Conservation (phyloP, 371 early-diverging fungal species). For the Nematocida minor region DNA sequence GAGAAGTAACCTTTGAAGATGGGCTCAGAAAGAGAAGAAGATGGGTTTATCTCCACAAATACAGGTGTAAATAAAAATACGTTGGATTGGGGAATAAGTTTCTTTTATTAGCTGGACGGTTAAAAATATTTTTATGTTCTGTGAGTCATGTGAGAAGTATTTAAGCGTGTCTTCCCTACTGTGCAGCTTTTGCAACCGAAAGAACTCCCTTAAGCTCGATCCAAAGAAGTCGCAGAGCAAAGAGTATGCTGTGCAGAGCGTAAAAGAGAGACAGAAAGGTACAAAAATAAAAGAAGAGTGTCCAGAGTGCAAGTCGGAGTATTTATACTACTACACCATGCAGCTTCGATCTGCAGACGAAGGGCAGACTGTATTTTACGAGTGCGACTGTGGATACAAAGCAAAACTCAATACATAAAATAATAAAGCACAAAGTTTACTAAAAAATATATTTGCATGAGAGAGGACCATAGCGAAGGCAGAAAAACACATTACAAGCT, state of each 20-base stretch:
- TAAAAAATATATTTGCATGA: conserved; percentile 17
- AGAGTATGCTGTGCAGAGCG: neutral
- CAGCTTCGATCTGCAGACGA: conserved; percentile 97
- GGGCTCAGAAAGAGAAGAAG: too few species aligned
- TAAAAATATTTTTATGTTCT: conserved; percentile 51
- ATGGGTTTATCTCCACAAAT: too few species aligned
- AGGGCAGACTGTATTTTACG: conserved; percentile 97
- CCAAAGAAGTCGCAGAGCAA: neutral
- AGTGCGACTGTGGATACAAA: conserved; percentile 88
- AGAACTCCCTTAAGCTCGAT: neutral
- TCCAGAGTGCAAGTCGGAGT: conserved; percentile 73
- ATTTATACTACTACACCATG: conserved; percentile 93
- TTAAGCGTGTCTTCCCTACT: neutral
- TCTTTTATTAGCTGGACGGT: too few species aligned
- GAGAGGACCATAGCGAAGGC: neutral
- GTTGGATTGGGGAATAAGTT: too few species aligned
- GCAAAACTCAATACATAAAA: conserved; percentile 61
- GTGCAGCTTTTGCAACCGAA: conserved; percentile 15
- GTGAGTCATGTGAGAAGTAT: conserved; percentile 40
- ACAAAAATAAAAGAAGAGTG: conserved; percentile 79
- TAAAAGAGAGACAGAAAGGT: conserved; percentile 35
- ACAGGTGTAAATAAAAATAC: too few species aligned
- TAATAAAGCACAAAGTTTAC: conserved; percentile 1
- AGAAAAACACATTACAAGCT: neutral
- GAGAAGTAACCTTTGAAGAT: too few species aligned